Evolutionary conservation across 2,329 filamentous ascomycete species (phyloP).

Genomic region (Chaetomium sp.): DNA sequence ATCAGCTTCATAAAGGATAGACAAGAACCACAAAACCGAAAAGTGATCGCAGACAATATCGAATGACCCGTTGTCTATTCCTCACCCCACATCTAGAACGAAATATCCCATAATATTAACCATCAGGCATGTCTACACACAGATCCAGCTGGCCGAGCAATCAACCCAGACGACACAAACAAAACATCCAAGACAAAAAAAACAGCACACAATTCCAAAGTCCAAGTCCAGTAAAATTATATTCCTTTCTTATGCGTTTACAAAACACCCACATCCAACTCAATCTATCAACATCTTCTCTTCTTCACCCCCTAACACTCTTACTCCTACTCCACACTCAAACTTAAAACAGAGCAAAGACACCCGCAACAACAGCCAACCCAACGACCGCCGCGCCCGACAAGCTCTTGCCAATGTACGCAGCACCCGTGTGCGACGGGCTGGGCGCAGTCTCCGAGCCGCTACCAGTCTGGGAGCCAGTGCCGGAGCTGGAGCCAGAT

Average conservation of each 20-base stretch:
- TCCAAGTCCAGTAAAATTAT: not conserved
- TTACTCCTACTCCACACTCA: too few species aligned
- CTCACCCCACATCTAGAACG: too few species aligned
- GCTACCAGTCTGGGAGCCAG: slow-evolving; percentile 1
- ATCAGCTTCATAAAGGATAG: too few species aligned
- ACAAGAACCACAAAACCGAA: too few species aligned
- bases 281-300: too few species aligned
- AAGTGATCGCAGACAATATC: too few species aligned
- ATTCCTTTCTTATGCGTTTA: not conserved
- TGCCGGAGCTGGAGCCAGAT: slow-evolving; percentile 14
- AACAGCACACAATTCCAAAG: not conserved
- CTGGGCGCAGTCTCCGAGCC: not conserved
- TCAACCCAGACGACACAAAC: slow-evolving; percentile 5
- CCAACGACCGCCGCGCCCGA: slow-evolving; percentile 17
- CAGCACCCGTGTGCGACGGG: not conserved
- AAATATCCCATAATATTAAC: not conserved
- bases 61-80: too few species aligned
- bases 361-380: slow-evolving; percentile 21
- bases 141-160: slow-evolving; percentile 11
- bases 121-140: not conserved
- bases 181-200: not conserved
- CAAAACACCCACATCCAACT: not conserved
- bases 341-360: slow-evolving; percentile 23
- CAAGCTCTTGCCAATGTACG: slow-evolving; percentile 14
- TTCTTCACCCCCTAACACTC: too few species aligned